Evolutionary conservation across 2,329 filamentous ascomycete species (phyloP).

Genomic region (Trichoderma hamatum): DNA sequence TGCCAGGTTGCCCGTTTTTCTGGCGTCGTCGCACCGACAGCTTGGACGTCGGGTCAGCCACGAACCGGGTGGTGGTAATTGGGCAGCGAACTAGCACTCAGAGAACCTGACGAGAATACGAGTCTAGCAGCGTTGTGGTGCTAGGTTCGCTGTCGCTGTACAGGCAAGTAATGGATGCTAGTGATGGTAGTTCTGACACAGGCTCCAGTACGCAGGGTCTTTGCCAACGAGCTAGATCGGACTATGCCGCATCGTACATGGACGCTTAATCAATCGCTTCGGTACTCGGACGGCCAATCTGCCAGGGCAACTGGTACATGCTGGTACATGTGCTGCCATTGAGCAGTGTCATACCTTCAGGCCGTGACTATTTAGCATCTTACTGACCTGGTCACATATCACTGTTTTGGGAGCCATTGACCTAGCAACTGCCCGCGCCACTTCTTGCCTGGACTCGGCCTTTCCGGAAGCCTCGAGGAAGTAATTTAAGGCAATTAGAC

Average conservation of each 20-base stretch:
- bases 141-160: not conserved
- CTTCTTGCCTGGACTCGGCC: not conserved
- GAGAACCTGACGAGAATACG: not conserved
- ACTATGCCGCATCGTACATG: constrained; percentile 24
- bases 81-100: constrained; percentile 18
- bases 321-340: not conserved
- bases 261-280: constrained; percentile 20
- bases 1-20: not conserved
- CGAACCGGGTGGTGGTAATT: constrained; percentile 12
- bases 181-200: not conserved
- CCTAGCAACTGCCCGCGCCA: constrained; percentile 9
- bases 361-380: not conserved
- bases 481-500: not conserved
- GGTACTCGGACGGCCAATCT: constrained; percentile 4
- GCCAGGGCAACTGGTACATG: constrained; percentile 6
- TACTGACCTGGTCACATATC: constrained; percentile 3
- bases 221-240: constrained; percentile 11
- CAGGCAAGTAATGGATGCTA: not conserved
- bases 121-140: not conserved
- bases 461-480: constrained; percentile 2
- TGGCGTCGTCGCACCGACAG: constrained; percentile 6
- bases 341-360: not conserved
- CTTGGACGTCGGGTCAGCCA: constrained; percentile 1
- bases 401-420: constrained; percentile 1
- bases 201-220: not conserved